These are phyloP conservation scores for Mucor lusitanicus DNA, from an alignment of 371 early-diverging fungal species.

Conservation along the genomic window DNA sequence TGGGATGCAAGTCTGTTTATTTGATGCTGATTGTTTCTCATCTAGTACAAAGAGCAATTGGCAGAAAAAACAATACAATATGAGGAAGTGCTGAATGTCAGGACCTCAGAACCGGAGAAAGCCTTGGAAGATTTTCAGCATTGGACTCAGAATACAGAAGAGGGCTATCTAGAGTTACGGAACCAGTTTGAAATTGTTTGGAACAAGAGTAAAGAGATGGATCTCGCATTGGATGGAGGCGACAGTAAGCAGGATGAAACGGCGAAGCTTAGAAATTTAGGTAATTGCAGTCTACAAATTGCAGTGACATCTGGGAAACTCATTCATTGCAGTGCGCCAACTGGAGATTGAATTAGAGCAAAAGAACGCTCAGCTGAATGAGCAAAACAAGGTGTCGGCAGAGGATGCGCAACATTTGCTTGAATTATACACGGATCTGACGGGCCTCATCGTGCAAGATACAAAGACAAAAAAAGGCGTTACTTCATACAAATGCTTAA, in stretches of 20 bases:
- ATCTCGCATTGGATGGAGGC: neutral
- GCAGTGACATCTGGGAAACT: neutral
- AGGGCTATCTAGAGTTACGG: neutral
- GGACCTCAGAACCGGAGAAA: constrained; percentile 14
- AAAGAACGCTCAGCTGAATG: neutral
- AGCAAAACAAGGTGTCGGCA: neutral
- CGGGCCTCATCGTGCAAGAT: constrained; percentile 11
- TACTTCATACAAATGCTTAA: constrained; percentile 14
- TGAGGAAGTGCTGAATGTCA: constrained; percentile 4
- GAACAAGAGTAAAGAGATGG: neutral
- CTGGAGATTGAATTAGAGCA: neutral
- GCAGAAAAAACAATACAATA: neutral
- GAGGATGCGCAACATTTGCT: neutral
- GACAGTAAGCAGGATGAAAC: neutral
- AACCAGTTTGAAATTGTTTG: neutral
- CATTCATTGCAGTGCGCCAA: neutral
- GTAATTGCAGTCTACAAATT: neutral
- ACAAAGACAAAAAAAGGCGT: neutral
- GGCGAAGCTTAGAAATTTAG: neutral
- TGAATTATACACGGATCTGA: constrained; percentile 15
- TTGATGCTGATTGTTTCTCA: neutral
- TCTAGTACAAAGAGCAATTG: neutral
- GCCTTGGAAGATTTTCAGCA: neutral
- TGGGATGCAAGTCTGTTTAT: too few species aligned
- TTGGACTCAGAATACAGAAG: neutral